phyloP scores from a whole-genome alignment of 2,329 filamentous ascomycete genomes.

The Myriosclerotinia scirpicola region DNA sequence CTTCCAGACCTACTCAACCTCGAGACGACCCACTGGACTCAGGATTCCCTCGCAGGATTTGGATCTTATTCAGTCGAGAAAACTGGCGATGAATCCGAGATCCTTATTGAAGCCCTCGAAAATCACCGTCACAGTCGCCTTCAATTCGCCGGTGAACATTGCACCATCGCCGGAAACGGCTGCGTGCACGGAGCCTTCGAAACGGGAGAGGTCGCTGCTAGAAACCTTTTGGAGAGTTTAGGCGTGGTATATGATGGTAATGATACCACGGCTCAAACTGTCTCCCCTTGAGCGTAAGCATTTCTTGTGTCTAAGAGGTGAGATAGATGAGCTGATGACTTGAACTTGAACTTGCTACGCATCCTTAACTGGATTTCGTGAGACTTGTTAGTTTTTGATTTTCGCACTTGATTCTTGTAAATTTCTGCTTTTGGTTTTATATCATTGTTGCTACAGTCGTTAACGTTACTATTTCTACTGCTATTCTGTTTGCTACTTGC shows the following conservation, averaged over 20 bases:
- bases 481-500: conserved; percentile 1
- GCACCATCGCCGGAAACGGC: conserved; percentile 45
- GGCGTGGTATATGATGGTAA: conserved; percentile 42
- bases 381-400: conserved; percentile 22
- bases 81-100: conserved; percentile 45
- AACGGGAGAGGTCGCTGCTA: conserved; percentile 45
- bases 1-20: conserved; percentile 44
- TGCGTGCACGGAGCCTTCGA: conserved; percentile 49
- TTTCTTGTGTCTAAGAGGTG: conserved; percentile 19
- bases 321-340: conserved; percentile 18
- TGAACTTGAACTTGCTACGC: conserved; percentile 23
- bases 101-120: conserved; percentile 43
- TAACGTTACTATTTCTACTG: neutral
- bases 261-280: conserved; percentile 33
- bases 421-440: neutral
- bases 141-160: conserved; percentile 47
- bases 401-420: neutral
- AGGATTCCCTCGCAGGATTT: conserved; percentile 46
- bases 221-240: conserved; percentile 43
- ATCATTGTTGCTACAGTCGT: neutral
- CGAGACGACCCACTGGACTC: conserved; percentile 48
- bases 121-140: conserved; percentile 42
- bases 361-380: conserved; percentile 21
- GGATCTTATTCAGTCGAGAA: conserved; percentile 48
- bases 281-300: conserved; percentile 26